phyloP scores from a whole-genome alignment of 805 yeast genomes.

The Hanseniaspora mollemarum region DNA sequence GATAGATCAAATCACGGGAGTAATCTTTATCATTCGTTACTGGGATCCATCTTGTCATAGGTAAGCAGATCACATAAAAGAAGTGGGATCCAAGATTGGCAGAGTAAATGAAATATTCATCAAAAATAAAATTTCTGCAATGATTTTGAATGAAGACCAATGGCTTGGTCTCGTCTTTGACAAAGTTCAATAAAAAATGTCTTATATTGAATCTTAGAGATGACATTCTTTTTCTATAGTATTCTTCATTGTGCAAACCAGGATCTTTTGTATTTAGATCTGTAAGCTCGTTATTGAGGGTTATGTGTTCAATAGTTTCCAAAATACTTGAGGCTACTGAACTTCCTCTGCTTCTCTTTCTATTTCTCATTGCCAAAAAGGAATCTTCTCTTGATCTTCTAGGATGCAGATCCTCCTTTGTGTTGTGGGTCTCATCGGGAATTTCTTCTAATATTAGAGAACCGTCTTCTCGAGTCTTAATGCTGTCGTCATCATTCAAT shows the following conservation, averaged over 20 bases:
- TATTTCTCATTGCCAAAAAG: neutral
- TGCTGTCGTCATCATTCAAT: neutral
- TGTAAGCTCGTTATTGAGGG: constrained; percentile 19
- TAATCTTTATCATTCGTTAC: constrained; percentile 30
- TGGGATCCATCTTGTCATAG: constrained; percentile 77
- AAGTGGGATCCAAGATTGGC: constrained; percentile 90
- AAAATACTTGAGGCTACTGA: constrained; percentile 8
- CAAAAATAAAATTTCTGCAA: constrained; percentile 42
- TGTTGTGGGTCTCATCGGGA: neutral
- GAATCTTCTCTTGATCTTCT: neutral
- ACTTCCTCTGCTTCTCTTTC: constrained; percentile 7
- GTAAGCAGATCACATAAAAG: constrained; percentile 80
- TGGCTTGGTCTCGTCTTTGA: constrained; percentile 53
- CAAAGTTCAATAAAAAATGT: constrained; percentile 39
- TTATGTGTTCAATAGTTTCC: constrained; percentile 11
- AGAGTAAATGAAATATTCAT: constrained; percentile 70
- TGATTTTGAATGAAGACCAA: constrained; percentile 46
- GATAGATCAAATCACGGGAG: constrained; percentile 65
- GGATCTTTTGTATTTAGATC: constrained; percentile 71
- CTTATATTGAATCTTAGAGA: constrained; percentile 47
- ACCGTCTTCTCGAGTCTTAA: neutral
- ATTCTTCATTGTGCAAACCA: constrained; percentile 30
- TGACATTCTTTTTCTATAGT: constrained; percentile 50
- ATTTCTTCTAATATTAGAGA: neutral
- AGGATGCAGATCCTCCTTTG: neutral